Percentiles rank a stretch among this genome's conserved stretches.
phyloP scores from a whole-genome alignment of 257 asterid genomes.

The Solanum pennellii region DNA sequence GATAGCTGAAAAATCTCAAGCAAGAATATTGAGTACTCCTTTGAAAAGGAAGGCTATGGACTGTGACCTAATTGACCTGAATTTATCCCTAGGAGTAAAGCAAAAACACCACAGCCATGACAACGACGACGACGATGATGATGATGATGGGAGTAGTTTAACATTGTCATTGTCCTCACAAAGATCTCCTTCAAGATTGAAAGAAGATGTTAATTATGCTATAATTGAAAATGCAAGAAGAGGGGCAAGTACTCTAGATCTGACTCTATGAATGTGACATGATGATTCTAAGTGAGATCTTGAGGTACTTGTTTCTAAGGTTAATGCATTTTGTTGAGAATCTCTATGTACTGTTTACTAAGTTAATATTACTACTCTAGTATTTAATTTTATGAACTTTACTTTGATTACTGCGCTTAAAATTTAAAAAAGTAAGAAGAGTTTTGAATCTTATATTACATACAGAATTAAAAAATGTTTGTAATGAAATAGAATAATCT shows the following conservation, averaged over 20 bases:
- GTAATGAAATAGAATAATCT: neutral
- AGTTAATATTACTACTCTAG: neutral
- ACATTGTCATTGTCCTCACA: constrained; percentile 25
- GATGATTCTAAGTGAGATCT: constrained; percentile 64
- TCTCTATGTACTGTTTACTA: neutral
- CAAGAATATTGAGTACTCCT: neutral
- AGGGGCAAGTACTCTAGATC: constrained; percentile 87
- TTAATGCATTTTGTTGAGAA: neutral
- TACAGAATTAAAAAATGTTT: neutral
- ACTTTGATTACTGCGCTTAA: neutral
- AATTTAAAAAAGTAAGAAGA: neutral
- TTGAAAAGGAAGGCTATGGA: constrained; percentile 36
- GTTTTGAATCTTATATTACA: neutral
- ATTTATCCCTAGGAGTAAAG: constrained; percentile 39
- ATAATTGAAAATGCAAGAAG: constrained; percentile 20
- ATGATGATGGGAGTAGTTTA: constrained; percentile 18
- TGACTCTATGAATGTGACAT: constrained; percentile 76
- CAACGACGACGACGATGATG: constrained; percentile 13
- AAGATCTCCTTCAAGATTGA: constrained; percentile 22
- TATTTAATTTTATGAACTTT: neutral
- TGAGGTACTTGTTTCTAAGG: constrained; percentile 33
- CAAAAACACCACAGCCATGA: constrained; percentile 5
- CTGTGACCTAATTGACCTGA: constrained; percentile 28
- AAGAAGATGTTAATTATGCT: constrained; percentile 6
- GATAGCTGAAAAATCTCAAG: neutral